Percentiles rank a stretch among this genome's conserved stretches.
These are phyloP conservation scores for Talaromyces funiculosus DNA, from an alignment of 2,329 filamentous ascomycete genomes.

Conservation along the genomic window DNA sequence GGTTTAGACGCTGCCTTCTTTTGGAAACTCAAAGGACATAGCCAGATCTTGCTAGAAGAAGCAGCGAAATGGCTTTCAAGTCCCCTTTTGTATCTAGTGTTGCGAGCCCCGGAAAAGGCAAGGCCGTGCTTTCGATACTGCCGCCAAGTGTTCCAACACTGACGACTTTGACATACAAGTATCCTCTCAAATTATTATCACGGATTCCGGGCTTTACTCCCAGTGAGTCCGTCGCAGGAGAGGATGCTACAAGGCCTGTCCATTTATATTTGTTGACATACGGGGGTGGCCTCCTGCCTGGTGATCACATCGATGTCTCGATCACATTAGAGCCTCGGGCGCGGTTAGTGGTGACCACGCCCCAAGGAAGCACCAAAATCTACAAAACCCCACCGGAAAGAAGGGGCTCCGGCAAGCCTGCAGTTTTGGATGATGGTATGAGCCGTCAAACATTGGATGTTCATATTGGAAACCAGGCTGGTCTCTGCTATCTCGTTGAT, in stretches of 20 bases:
- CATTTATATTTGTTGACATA: conserved; percentile 90
- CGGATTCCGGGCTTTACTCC: conserved; percentile 62
- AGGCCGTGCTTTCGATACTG: conserved; percentile 65
- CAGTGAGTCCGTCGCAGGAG: conserved; percentile 32
- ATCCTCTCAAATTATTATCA: conserved; percentile 88
- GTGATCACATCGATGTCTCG: conserved; percentile 71
- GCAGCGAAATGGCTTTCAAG: conserved; percentile 28
- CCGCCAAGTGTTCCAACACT: conserved; percentile 68
- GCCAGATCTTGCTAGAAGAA: background rate
- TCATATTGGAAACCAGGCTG: conserved; percentile 43
- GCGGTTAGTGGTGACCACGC: conserved; percentile 57
- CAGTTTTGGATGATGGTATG: conserved; percentile 22
- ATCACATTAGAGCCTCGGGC: conserved; percentile 61
- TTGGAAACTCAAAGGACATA: background rate
- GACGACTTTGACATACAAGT: conserved; percentile 76
- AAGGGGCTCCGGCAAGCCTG: background rate
- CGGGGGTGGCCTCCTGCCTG: conserved; percentile 84
- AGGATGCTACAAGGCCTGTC: conserved; percentile 50
- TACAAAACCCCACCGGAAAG: conserved; percentile 61
- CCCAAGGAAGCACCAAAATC: conserved; percentile 84
- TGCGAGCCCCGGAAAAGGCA: conserved; percentile 70
- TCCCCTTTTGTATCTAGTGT: conserved; percentile 74
- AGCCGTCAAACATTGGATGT: conserved; percentile 49
- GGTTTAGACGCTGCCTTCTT: background rate
- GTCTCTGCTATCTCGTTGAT: conserved; percentile 69